Evolutionary conservation across 1,284 basidiomycete species (phyloP).

Genomic region (Rhizoctonia solani): DNA sequence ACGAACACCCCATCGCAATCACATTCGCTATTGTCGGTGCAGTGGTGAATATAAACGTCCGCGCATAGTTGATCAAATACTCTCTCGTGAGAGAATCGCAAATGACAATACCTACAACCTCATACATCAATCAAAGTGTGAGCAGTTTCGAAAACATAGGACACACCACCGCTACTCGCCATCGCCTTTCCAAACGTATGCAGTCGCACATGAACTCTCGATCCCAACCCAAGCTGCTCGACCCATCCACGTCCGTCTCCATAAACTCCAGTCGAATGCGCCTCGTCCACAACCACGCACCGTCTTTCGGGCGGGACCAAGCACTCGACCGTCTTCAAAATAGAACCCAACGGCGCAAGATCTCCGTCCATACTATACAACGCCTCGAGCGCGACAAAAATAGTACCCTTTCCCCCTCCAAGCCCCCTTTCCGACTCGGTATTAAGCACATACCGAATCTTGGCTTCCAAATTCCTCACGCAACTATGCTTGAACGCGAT

Average conservation of each 20-base stretch:
- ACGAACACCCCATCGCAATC: constrained; percentile 72
- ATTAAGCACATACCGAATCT: constrained; percentile 43
- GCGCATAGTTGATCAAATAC: constrained; percentile 91
- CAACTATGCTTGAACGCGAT: constrained; percentile 77
- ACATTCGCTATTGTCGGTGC: constrained; percentile 76
- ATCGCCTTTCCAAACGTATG: constrained; percentile 72
- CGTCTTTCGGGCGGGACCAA: constrained; percentile 64
- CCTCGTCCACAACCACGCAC: constrained; percentile 84
- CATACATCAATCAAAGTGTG: not conserved
- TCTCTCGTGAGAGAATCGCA: constrained; percentile 72
- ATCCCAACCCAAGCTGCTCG: constrained; percentile 56
- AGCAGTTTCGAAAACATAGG: constrained; percentile 39
- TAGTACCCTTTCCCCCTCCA: constrained; percentile 47
- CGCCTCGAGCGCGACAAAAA: constrained; percentile 81
- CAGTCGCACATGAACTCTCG: constrained; percentile 55
- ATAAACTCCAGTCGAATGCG: constrained; percentile 84
- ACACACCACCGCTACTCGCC: constrained; percentile 77
- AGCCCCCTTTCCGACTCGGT: constrained; percentile 49
- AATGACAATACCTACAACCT: constrained; percentile 83
- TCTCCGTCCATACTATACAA: constrained; percentile 98
- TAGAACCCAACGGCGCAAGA: constrained; percentile 71
- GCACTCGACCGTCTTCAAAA: constrained; percentile 63
- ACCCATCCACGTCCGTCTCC: constrained; percentile 70
- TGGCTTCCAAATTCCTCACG: constrained; percentile 53
- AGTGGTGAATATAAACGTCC: constrained; percentile 89